Evolutionary conservation across 2,329 filamentous ascomycete species (phyloP).

Genomic region (Colletotrichum caudatum): DNA sequence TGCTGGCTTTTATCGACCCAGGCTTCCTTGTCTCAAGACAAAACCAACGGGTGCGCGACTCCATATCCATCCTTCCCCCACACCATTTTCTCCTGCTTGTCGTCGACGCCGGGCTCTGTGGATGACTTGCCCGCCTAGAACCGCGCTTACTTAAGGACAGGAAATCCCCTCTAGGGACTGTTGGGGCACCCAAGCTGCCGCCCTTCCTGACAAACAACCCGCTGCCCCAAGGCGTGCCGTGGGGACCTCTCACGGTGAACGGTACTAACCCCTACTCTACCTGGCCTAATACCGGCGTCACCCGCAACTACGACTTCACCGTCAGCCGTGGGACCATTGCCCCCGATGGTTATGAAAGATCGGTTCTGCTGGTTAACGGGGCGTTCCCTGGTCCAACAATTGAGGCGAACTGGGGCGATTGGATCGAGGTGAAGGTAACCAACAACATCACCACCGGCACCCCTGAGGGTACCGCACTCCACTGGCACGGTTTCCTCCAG

Average conservation of each 20-base stretch:
- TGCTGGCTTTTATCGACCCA: background rate
- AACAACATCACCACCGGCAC: conserved; percentile 70
- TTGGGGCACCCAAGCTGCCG: background rate
- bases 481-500: conserved; percentile 61
- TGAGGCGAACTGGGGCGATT: conserved; percentile 73
- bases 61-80: background rate
- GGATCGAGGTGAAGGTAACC: conserved; percentile 73
- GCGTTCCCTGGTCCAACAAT: conserved; percentile 59
- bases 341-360: conserved; percentile 68
- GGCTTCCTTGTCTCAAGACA: background rate
- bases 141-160: background rate
- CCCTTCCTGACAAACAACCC: background rate
- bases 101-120: background rate
- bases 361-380: conserved; percentile 47
- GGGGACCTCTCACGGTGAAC: background rate
- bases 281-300: conserved; percentile 65
- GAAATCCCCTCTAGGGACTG: background rate
- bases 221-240: background rate
- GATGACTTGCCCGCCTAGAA: background rate
- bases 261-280: conserved; percentile 61
- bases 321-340: conserved; percentile 62
- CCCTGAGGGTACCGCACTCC: conserved; percentile 62
- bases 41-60: background rate
- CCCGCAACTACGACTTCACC: conserved; percentile 66
- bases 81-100: no score